Percentiles rank a stretch among this genome's conserved stretches.
Conservation (phyloP, 2,329 filamentous ascomycete species). For the Penicillium griseofulvum region DNA sequence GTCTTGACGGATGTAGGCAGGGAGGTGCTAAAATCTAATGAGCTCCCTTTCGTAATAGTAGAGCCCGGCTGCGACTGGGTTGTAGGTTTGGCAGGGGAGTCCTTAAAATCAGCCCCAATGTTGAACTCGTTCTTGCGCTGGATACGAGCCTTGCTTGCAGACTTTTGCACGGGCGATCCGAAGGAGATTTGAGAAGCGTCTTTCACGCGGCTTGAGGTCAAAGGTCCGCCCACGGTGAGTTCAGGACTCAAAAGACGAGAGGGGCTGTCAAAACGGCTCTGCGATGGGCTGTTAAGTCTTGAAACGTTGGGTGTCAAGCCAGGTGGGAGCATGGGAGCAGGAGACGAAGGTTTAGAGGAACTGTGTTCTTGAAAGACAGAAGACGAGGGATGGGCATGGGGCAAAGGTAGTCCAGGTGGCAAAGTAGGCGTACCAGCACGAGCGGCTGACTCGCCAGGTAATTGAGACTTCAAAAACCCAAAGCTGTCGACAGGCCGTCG, state of each 20-base stretch:
- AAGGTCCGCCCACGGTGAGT: conserved; percentile 18
- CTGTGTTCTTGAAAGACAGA: conserved; percentile 33
- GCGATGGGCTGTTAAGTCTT: conserved; percentile 30
- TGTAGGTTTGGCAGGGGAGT: conserved; percentile 6
- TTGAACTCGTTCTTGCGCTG: conserved; percentile 22
- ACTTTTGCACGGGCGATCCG: conserved; percentile 42
- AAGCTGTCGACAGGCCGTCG: conserved; percentile 34
- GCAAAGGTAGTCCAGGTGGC: conserved; percentile 44
- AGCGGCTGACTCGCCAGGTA: conserved; percentile 31
- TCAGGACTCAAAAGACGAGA: conserved; percentile 32
- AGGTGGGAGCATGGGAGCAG: conserved; percentile 29
- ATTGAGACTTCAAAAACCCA: conserved; percentile 38
- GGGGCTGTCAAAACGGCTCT: conserved; percentile 21
- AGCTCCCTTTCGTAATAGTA: conserved; percentile 28
- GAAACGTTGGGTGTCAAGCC: conserved; percentile 27
- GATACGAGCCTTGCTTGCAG: conserved; percentile 29
- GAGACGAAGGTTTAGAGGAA: conserved; percentile 31
- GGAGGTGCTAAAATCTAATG: conserved; percentile 36
- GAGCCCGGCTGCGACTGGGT: conserved; percentile 4
- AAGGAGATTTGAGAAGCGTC: conserved; percentile 41
- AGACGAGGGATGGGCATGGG: conserved; percentile 41
- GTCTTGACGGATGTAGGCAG: conserved; percentile 24
- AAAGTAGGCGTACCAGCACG: conserved; percentile 41
- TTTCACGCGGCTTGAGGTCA: conserved; percentile 25
- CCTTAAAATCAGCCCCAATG: conserved; percentile 18